Base-by-base conservation (phyloP, 495 filamentous ascomycete species). In the Xylaria longipes region DNA sequence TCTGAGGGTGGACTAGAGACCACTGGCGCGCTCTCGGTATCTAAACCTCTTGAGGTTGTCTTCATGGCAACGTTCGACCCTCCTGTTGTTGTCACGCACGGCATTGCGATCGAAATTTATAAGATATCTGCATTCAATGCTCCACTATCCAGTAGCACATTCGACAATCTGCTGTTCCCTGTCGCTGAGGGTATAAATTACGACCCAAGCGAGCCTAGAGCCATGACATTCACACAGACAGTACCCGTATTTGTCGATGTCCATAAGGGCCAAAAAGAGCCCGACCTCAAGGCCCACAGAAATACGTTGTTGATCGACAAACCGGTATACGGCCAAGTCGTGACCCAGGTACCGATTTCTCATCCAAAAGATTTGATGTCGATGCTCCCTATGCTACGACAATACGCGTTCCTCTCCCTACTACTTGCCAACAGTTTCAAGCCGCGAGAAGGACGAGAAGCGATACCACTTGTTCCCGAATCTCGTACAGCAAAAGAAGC, bases 51-150 rank as follows among this genome's bases (percentile, higher is more conserved):
- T 0, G 89, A 95, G 41, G 90, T 94, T 52, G 89, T 91, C 25
- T 98, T 99, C 79, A 86, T 92, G 50, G 94, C 93, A 3, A 91
- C 87, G 37, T 88, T 98, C 41, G 92, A 97, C 63, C 96, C 96
- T 6, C 92, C 94, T 0, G 79, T 99, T 15, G 86, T 93, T 11
- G 81, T 98, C 57, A 91, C 95, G 0, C 86, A 90, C 41, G 78
- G 85, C 41, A 83, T 91, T 11, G 93, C 92, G 39, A 78, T 89
- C 3, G 86, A 91, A 8, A 89, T 98, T 43, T 89, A 91, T 57
- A 83, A 88, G 65, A 84, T 89, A 27, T 84, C 92, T n/a, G 89
- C 87, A 22, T 80, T 88, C 45, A 85, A 90, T 2, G 84, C 87
- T 39, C 85, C 91, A 27, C 70, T 75, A 15, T 72, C 78, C 1